Percentiles rank a stretch among this genome's conserved stretches.
phyloP scores from a whole-genome alignment of 169 alveolate species.

The Plasmodium gallinaceum region DNA sequence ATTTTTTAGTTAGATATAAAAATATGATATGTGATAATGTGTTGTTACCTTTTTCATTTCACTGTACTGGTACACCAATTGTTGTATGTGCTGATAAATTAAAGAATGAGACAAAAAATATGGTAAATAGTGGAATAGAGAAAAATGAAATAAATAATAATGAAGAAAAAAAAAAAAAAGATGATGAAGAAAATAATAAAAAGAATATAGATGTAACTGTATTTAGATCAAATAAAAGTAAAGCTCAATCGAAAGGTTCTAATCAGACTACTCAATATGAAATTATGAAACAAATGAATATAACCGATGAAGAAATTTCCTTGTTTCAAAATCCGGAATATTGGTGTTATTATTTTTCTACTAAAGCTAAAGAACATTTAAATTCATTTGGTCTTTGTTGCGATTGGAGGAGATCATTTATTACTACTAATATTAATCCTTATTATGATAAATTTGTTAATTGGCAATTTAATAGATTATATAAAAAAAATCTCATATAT shows the following conservation, averaged over 20 bases:
- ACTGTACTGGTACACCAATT: constrained; percentile 99
- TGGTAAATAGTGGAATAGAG: background rate
- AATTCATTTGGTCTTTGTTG: constrained; percentile 85
- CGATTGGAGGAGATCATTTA: constrained; percentile 99
- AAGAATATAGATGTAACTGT: constrained; percentile 78
- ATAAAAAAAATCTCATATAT: constrained; percentile 82
- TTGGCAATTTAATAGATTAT: constrained; percentile 98
- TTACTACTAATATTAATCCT: constrained; percentile 98
- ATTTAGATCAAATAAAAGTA: constrained; percentile 88
- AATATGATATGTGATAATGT: constrained; percentile 95
- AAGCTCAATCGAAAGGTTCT: constrained; percentile 90
- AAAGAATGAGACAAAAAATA: constrained; percentile 87
- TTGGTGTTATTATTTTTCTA: constrained; percentile 99
- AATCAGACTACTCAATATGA: constrained; percentile 91
- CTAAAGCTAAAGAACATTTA: constrained; percentile 95
- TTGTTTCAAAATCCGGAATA: constrained; percentile 95
- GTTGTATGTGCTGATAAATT: constrained; percentile 97
- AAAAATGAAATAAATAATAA: background rate
- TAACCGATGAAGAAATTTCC: constrained; percentile 95
- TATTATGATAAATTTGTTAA: constrained; percentile 95
- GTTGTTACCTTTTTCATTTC: constrained; percentile 98
- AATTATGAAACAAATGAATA: constrained; percentile 93
- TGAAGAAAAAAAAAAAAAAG: background rate
- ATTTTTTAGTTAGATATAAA: constrained; percentile 97
- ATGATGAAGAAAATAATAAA: background rate